Conservation (phyloP, 169 alveolate species). For the Cyclospora cayetanensis region DNA sequence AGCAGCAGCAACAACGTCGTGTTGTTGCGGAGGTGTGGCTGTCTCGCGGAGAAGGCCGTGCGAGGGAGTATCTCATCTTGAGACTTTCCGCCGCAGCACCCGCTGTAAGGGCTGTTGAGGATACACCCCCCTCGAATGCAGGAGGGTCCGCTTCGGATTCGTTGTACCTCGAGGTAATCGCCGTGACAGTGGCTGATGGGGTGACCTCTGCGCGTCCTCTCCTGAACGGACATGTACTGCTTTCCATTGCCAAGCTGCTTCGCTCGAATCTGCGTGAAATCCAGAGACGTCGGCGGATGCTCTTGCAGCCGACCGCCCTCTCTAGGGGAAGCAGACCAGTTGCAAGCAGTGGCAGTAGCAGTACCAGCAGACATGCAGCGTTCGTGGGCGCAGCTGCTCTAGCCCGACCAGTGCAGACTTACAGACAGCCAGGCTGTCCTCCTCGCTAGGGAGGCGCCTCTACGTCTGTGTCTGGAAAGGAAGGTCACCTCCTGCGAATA, state of each 20-base stretch:
- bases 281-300: too few relatives aligned
- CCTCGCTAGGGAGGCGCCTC: too few relatives aligned
- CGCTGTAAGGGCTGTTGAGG: not conserved
- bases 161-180: constrained; percentile 1
- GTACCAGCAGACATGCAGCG: too few relatives aligned
- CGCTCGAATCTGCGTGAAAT: too few relatives aligned
- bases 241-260: not conserved
- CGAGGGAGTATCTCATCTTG: not conserved
- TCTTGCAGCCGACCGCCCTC: too few relatives aligned
- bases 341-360: too few relatives aligned
- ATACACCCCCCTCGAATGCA: not conserved
- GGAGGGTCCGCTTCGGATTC: not conserved
- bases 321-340: too few relatives aligned
- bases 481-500: too few relatives aligned
- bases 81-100: not conserved
- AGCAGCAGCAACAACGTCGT: not conserved
- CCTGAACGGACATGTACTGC: not conserved
- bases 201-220: not conserved
- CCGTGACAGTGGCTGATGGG: not conserved
- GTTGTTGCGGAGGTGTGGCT: not conserved
- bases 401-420: too few relatives aligned
- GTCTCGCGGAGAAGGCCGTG: not conserved
- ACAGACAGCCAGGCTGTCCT: too few relatives aligned
- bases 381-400: too few relatives aligned
- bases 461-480: too few relatives aligned